Evolutionary conservation across 768 basidiomycete genomes (phyloP).

Genomic region (Solioccasus polychromus): DNA sequence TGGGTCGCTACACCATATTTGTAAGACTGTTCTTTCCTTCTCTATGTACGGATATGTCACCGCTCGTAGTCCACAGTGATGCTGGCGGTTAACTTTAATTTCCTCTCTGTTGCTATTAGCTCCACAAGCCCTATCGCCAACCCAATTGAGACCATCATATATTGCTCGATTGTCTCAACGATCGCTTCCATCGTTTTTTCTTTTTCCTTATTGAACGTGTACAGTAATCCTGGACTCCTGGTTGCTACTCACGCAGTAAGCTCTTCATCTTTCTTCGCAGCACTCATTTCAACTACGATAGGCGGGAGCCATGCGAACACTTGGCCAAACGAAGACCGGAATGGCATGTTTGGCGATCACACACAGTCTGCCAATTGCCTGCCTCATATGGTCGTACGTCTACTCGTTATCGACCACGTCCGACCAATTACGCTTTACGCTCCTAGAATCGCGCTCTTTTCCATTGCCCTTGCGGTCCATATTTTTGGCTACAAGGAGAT

Average conservation of each 20-base stretch:
- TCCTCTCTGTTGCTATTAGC: conserved; percentile 12
- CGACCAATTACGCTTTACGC: background rate
- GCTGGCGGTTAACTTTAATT: background rate
- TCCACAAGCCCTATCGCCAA: background rate
- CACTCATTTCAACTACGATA: background rate
- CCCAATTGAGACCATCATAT: conserved; percentile 7
- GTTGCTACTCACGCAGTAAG: conserved; percentile 6
- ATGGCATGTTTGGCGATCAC: conserved; percentile 12
- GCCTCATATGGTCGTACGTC: conserved; percentile 17
- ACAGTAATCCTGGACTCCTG: conserved; percentile 6
- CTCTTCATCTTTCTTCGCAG: background rate
- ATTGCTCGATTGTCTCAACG: conserved; percentile 11
- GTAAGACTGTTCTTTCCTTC: conserved; percentile 31
- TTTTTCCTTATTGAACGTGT: conserved; percentile 8
- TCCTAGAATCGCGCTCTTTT: conserved; percentile 12
- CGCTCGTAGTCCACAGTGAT: background rate
- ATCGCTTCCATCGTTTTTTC: conserved; percentile 14
- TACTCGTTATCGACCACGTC: background rate
- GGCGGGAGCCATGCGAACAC: conserved; percentile 1
- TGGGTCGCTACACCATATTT: conserved; percentile 47
- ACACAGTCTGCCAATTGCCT: conserved; percentile 14
- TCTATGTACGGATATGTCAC: background rate
- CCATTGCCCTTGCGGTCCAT: conserved; percentile 1
- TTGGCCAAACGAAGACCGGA: conserved; percentile 2
- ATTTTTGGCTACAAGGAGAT: conserved; percentile 5